A percentile compares a stretch with the other conserved stretches of the same genome.
Conservation (phyloP, 208 protist species). For the Balamuthia mandrillaris region DNA sequence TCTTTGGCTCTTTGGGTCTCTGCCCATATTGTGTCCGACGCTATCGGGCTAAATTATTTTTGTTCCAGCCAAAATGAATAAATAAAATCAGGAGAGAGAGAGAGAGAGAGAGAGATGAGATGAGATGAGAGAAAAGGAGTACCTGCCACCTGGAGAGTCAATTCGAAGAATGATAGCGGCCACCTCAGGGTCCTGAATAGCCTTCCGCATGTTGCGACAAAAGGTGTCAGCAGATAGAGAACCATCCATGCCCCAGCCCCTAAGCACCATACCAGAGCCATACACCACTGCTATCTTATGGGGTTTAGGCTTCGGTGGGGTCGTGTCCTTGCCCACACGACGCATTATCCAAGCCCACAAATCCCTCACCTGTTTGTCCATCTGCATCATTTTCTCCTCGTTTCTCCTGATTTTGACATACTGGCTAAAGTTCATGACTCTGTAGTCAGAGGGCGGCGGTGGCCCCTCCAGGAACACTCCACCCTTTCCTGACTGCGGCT, state of each 20-base stretch:
- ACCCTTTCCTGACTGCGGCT: too few species aligned
- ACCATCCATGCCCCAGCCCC: neutral
- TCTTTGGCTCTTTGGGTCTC: conserved; percentile 8
- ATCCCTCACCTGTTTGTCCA: too few species aligned
- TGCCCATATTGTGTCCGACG: conserved; percentile 24
- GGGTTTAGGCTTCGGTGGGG: neutral
- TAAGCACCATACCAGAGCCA: neutral
- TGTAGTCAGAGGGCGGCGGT: too few species aligned
- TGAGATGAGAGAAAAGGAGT: neutral
- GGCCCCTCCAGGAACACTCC: too few species aligned
- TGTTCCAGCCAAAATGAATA: neutral
- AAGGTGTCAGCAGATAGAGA: neutral
- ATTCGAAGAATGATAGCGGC: conserved; percentile 2
- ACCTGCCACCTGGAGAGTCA: conserved; percentile 27
- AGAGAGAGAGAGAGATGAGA: neutral
- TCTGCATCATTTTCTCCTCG: too few species aligned
- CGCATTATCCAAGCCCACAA: too few species aligned
- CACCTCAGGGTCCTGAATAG: neutral
- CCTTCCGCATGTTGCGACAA: neutral
- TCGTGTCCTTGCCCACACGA: too few species aligned
- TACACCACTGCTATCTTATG: conserved; percentile 24
- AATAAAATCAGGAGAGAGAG: neutral
- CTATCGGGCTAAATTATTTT: neutral
- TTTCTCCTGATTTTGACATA: too few species aligned
- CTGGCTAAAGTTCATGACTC: too few species aligned